A percentile compares a stretch with the other conserved stretches of the same genome.
These are phyloP conservation scores for Isabelozyma gotoi DNA, from an alignment of 805 yeast species.

Conservation along the genomic window DNA sequence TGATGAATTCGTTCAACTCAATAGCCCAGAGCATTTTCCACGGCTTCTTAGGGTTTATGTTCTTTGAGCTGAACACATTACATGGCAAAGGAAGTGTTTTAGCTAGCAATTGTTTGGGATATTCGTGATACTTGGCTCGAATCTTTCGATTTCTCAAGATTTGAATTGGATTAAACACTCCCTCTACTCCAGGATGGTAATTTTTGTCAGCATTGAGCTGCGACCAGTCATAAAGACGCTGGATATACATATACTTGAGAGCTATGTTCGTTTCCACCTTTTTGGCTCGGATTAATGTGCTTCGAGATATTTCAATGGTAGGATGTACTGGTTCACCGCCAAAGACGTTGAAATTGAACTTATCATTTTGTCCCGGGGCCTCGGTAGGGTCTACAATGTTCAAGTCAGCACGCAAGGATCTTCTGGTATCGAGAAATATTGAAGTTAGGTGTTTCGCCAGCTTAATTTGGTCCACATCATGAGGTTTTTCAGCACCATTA, in stretches of 20 bases:
- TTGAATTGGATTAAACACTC: constrained; percentile 79
- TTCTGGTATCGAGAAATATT: constrained; percentile 42
- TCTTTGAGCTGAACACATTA: constrained; percentile 53
- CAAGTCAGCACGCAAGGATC: constrained; percentile 40
- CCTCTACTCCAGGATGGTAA: constrained; percentile 54
- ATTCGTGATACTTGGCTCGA: constrained; percentile 50
- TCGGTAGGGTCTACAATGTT: constrained; percentile 35
- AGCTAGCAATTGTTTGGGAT: constrained; percentile 43
- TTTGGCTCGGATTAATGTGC: constrained; percentile 47
- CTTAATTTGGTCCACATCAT: constrained; percentile 13
- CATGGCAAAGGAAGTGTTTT: constrained; percentile 63
- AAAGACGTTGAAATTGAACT: background rate
- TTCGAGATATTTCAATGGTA: constrained; percentile 22
- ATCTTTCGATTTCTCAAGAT: constrained; percentile 70
- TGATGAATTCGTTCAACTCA: constrained; percentile 55
- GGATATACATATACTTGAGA: constrained; percentile 49
- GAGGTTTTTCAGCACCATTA: background rate
- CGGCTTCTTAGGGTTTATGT: constrained; percentile 25
- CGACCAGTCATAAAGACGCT: constrained; percentile 34
- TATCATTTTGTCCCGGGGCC: constrained; percentile 5
- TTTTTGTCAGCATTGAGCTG: constrained; percentile 14
- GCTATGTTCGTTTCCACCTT: constrained; percentile 48
- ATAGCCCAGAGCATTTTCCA: constrained; percentile 63
- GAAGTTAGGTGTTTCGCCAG: constrained; percentile 30
- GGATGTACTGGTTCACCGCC: constrained; percentile 5